phyloP scores from a whole-genome alignment of 78 protist species.

The Chrysochromulina parva region DNA sequence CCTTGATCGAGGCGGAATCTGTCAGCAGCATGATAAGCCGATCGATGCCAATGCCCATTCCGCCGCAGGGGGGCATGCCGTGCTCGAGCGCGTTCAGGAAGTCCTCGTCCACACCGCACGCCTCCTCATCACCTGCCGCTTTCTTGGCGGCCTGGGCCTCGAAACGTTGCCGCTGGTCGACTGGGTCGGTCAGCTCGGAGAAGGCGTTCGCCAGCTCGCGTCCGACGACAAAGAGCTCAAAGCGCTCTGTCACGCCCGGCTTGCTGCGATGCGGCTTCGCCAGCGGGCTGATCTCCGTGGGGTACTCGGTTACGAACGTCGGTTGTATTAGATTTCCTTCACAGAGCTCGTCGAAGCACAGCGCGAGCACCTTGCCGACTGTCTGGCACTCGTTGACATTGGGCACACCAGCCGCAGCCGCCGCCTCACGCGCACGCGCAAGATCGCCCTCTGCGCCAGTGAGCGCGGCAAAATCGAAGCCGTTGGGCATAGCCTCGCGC shows the following conservation, averaged over 20 bases:
- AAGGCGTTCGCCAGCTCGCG: constrained; percentile 66
- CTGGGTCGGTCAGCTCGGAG: constrained; percentile 74
- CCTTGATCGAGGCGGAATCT: constrained; percentile 54
- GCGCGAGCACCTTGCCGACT: constrained; percentile 42
- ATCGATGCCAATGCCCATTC: constrained; percentile 70
- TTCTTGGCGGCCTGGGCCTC: constrained; percentile 44
- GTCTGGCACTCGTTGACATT: background rate
- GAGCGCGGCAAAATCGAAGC: background rate
- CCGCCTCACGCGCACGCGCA: background rate
- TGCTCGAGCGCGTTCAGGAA: constrained; percentile 48
- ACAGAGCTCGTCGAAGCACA: constrained; percentile 54
- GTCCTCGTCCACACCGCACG: constrained; percentile 52
- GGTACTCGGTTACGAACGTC: constrained; percentile 69
- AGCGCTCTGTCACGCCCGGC: constrained; percentile 43
- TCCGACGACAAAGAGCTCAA: constrained; percentile 65
- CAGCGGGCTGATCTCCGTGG: constrained; percentile 59
- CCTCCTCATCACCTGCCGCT: constrained; percentile 70
- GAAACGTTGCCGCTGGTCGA: constrained; percentile 64
- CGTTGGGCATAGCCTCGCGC: background rate
- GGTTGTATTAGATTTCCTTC: constrained; percentile 49
- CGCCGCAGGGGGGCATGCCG: constrained; percentile 57
- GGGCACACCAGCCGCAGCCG: constrained; percentile 25
- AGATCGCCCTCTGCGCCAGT: background rate
- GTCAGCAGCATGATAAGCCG: constrained; percentile 67
- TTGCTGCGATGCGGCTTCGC: constrained; percentile 66